These are phyloP conservation scores for Tetrahymena elliotti DNA, from an alignment of 73 alveolate species.

Conservation along the genomic window DNA sequence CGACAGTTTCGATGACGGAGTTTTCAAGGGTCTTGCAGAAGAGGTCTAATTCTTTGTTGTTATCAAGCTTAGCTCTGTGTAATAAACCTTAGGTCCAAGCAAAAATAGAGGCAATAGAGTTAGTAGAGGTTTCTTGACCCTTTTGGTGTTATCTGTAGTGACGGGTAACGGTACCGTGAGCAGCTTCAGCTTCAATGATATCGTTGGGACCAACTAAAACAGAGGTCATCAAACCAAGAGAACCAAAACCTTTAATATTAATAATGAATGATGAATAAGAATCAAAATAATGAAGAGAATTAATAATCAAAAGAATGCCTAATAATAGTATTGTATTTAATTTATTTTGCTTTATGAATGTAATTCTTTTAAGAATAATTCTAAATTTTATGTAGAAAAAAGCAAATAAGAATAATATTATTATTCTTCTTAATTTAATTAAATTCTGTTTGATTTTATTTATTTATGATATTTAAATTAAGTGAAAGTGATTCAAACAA, in stretches of 20 bases:
- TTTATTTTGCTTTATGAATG: too few species aligned
- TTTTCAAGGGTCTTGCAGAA: slow-evolving; percentile 47
- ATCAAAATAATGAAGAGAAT: too few species aligned
- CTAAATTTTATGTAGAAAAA: too few species aligned
- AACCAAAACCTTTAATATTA: slow-evolving; percentile 44
- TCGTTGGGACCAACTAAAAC: slow-evolving; percentile 76
- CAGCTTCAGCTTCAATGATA: slow-evolving; percentile 82
- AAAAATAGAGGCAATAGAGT: slow-evolving; percentile 77
- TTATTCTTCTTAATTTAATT: too few species aligned
- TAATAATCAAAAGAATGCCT: too few species aligned
- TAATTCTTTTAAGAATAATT: too few species aligned
- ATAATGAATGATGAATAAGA: background rate
- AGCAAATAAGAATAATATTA: too few species aligned
- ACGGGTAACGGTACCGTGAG: slow-evolving; percentile 88
- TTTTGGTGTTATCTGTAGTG: slow-evolving; percentile 74
- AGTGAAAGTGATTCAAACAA: too few species aligned
- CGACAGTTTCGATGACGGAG: slow-evolving; percentile 58
- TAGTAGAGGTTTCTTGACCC: slow-evolving; percentile 80
- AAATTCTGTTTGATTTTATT: too few species aligned
- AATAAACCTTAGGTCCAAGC: slow-evolving; percentile 87
- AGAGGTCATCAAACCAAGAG: slow-evolving; percentile 73
- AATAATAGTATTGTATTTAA: too few species aligned
- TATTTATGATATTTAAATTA: too few species aligned
- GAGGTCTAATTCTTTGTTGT: slow-evolving; percentile 47
- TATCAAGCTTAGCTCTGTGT: slow-evolving; percentile 77